Conservation (phyloP, 306 rosid species). For the Canavalia gladiata region DNA sequence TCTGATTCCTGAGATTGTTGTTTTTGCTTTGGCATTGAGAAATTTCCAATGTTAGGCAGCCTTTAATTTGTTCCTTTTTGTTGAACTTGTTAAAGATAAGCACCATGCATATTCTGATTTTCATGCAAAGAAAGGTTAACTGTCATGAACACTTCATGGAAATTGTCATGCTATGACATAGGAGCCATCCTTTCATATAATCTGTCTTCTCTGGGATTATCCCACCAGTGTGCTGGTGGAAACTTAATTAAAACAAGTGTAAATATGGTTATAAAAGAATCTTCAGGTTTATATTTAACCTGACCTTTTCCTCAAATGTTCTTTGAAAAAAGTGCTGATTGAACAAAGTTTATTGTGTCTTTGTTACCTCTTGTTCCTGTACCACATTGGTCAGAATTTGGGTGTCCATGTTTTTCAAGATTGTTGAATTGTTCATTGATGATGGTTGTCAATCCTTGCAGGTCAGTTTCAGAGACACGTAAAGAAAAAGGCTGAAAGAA, state of each 20-base stretch:
- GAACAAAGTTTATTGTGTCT: background rate
- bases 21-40: conserved; percentile 14
- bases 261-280: conserved; percentile 7
- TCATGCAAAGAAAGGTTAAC: conserved; percentile 7
- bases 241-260: background rate
- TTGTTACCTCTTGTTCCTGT: background rate
- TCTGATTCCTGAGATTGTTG: background rate
- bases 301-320: background rate
- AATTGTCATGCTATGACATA: conserved; percentile 14
- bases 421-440: conserved; percentile 35
- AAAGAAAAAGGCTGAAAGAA: conserved; percentile 61
- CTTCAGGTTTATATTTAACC: background rate
- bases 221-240: background rate
- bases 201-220: background rate
- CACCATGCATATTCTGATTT: background rate
- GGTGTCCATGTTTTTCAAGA: background rate
- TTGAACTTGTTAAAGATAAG: conserved; percentile 17
- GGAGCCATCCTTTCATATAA: background rate
- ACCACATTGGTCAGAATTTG: background rate
- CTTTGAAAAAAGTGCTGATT: background rate
- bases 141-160: background rate
- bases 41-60: conserved; percentile 6
- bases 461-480: conserved; percentile 54
- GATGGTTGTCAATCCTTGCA: conserved; percentile 53
- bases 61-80: conserved; percentile 1